Percentiles rank a stretch among this genome's conserved stretches.
Conservation (phyloP, 1,139 yeast genomes). For the Geotrichum fermentans region DNA sequence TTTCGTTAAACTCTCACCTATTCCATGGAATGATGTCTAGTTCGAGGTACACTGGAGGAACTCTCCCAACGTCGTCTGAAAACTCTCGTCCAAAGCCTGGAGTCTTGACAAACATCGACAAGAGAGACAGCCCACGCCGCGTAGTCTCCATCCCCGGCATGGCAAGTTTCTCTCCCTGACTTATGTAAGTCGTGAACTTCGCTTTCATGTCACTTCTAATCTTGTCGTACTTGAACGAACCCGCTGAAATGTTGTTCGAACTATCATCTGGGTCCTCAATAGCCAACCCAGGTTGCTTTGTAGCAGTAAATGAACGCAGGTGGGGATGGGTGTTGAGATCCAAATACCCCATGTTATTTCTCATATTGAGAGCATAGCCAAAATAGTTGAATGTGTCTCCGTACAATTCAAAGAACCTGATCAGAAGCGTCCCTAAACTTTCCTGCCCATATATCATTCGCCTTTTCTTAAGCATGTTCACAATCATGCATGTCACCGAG, state of each 20-base stretch:
- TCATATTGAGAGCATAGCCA: slow-evolving; percentile 47
- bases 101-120: neutral
- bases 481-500: slow-evolving; percentile 81
- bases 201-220: slow-evolving; percentile 87
- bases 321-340: slow-evolving; percentile 29
- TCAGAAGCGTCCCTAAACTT: slow-evolving; percentile 79
- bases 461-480: slow-evolving; percentile 58
- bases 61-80: neutral
- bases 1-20: no score
- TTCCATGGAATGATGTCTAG: no score
- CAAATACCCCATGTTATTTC: slow-evolving; percentile 49
- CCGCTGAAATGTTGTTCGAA: slow-evolving; percentile 75
- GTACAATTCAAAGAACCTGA: slow-evolving; percentile 92
- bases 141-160: neutral
- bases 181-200: slow-evolving; percentile 71
- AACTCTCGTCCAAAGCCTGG: neutral
- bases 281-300: slow-evolving; percentile 55
- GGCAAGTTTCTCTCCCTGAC: slow-evolving; percentile 21
- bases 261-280: slow-evolving; percentile 90
- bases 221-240: slow-evolving; percentile 76
- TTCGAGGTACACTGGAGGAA: neutral
- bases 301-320: slow-evolving; percentile 29
- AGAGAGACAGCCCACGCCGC: neutral
- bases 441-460: slow-evolving; percentile 62
- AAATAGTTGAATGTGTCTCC: slow-evolving; percentile 91